Base-by-base conservation (phyloP, 2,329 filamentous ascomycete species). In the Didymosphaeria variabile region DNA sequence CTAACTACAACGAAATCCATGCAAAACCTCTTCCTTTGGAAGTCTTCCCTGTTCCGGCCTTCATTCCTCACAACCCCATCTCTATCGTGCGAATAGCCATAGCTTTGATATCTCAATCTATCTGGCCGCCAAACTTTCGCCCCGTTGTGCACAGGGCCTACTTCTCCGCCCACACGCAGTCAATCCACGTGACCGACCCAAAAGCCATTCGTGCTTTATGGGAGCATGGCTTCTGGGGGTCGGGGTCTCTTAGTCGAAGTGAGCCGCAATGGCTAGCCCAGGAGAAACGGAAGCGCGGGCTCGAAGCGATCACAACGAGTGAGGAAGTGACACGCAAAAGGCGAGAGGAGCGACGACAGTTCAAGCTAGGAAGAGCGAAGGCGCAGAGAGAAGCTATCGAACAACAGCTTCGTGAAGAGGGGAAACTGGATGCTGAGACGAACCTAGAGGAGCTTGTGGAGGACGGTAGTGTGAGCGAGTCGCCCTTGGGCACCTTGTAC, bases 211-310 rank as follows among this genome's bases (percentile, higher is more conserved):
- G 91, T 57, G 92, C 90, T 1, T 80, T 99, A 26, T 99, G 96
- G 95, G 92, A 97, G 79, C 92, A 96, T 81, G 95, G 95, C 5
- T 99, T 99, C 80, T 99, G 94, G 79, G 96, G 96, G 51, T 97
- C 97, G 79, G 95, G 95, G 47, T 94, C 84, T 69, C 82, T 98
- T 60, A 97, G 94, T 81, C 88, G 96, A 70, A 97, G 94, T 83
- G 94, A 99, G 77, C 94, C 94, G 3, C 95, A 89, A 68, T 99
- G 95, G 95, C 79, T 97, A 54, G 91, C 91, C 66, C 86, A 91
- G 64, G 93, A 97, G 78, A 90, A 92, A 77, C 88, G 90, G 31
- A 86, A 90, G 54, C 85, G 85, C 61, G 91, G 91, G 12, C 79
- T 89, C 17, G 80, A 88, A 29, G 85, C 87, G 34, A 83, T 81